A percentile compares a stretch with the other conserved stretches of the same genome.
Conservation (phyloP, 352 stramenopile species). For the Aphanomyces stellatus region DNA sequence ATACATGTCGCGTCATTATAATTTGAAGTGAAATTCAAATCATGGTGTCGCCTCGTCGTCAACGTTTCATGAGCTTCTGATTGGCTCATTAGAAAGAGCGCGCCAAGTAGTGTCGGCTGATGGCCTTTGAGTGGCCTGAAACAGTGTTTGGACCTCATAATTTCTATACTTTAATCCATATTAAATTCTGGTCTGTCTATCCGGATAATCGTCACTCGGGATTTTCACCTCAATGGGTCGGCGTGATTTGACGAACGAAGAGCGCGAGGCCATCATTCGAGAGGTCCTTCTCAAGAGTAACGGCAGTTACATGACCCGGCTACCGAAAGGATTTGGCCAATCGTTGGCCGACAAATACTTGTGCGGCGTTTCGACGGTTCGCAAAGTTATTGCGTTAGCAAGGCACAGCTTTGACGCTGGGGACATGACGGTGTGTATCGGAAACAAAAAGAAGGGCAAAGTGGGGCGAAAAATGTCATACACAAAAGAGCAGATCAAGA, state of each 20-base stretch:
- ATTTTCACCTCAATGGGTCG: no score
- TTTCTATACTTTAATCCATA: not conserved
- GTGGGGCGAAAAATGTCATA: not conserved
- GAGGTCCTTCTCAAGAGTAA: not conserved
- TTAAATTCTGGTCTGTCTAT: not conserved
- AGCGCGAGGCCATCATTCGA: not conserved
- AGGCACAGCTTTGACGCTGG: not conserved
- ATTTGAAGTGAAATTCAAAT: not conserved
- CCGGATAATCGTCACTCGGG: not conserved
- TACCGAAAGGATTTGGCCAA: not conserved
- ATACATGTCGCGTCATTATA: not conserved
- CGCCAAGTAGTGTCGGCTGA: not conserved
- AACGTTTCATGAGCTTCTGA: not conserved
- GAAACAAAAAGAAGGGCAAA: not conserved
- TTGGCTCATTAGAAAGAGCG: not conserved
- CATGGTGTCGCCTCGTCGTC: not conserved
- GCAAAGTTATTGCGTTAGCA: not conserved
- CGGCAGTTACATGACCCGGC: not conserved
- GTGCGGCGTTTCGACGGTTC: not conserved
- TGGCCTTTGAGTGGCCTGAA: not conserved
- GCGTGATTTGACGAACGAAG: not conserved
- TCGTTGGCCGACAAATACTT: not conserved
- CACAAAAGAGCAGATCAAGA: not conserved
- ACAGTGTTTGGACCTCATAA: not conserved
- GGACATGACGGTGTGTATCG: not conserved